A percentile compares a stretch with the other conserved stretches of the same genome.
Conservation (phyloP, 2,329 filamentous ascomycete genomes). For the Ascochyta koolunga region DNA sequence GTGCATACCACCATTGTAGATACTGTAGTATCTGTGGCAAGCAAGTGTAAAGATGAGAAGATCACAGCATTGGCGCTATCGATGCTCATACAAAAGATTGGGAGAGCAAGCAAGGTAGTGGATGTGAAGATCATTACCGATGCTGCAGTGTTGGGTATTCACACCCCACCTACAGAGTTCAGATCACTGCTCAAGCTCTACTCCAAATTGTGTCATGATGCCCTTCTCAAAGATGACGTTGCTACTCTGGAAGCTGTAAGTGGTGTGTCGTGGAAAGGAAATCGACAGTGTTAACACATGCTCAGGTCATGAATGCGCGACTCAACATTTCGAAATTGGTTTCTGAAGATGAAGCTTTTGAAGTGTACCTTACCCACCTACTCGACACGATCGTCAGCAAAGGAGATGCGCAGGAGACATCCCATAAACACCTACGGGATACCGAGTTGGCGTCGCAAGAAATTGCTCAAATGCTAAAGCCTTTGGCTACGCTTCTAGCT, state of each 20-base stretch:
- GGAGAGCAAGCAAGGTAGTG: conserved; percentile 78
- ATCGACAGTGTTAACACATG: conserved; percentile 6
- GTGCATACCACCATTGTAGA: conserved; percentile 92
- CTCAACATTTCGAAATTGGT: conserved; percentile 76
- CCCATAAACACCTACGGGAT: conserved; percentile 74
- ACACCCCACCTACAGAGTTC: conserved; percentile 81
- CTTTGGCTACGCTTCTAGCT: conserved; percentile 84
- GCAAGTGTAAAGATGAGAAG: conserved; percentile 81
- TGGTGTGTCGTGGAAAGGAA: conserved; percentile 13
- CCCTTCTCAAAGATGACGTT: conserved; percentile 70
- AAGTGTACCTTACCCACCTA: conserved; percentile 82
- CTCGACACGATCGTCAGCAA: conserved; percentile 88
- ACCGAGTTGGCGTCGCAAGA: conserved; percentile 82
- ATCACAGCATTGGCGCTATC: conserved; percentile 92
- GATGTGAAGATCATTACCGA: conserved; percentile 87
- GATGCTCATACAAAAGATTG: conserved; percentile 95
- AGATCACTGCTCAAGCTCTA: conserved; percentile 85
- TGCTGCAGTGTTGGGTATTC: conserved; percentile 76
- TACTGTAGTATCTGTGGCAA: conserved; percentile 89
- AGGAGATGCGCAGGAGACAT: conserved; percentile 79
- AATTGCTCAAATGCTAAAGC: conserved; percentile 85
- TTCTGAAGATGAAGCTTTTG: conserved; percentile 75
- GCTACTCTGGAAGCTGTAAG: conserved; percentile 74
- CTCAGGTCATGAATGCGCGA: conserved; percentile 76
- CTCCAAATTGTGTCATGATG: conserved; percentile 74